Conservation (phyloP, 257 asterid genomes). For the Eucommia ulmoides region DNA sequence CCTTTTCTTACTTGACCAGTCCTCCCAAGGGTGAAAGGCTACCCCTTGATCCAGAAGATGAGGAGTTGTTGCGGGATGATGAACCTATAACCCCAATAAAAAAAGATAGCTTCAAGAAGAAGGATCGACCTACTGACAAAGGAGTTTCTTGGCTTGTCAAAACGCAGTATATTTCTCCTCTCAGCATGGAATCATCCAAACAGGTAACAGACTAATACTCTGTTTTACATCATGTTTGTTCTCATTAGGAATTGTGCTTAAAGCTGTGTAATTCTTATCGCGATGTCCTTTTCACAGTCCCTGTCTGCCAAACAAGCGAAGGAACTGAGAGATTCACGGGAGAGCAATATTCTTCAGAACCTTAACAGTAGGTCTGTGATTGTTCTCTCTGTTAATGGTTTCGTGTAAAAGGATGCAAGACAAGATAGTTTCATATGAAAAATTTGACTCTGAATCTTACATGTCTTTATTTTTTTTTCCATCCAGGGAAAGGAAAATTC, state of each 20-base stretch:
- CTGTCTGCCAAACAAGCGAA: slow-evolving; percentile 83
- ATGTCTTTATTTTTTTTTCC: no score
- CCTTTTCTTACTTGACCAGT: slow-evolving; percentile 31
- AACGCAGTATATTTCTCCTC: slow-evolving; percentile 92
- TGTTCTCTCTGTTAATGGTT: background rate
- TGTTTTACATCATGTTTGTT: slow-evolving; percentile 1
- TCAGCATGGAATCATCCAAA: slow-evolving; percentile 75
- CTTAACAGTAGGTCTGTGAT: slow-evolving; percentile 66
- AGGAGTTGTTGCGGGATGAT: slow-evolving; percentile 86
- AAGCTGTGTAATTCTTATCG: slow-evolving; percentile 6
- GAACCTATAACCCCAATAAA: slow-evolving; percentile 74
- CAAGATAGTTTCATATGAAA: background rate
- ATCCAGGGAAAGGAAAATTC: slow-evolving; percentile 65
- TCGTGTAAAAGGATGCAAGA: background rate
- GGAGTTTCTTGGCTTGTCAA: slow-evolving; percentile 98
- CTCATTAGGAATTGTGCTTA: slow-evolving; percentile 2
- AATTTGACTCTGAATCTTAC: no score
- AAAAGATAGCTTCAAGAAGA: slow-evolving; percentile 78
- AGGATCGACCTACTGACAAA: slow-evolving; percentile 90
- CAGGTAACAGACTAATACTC: slow-evolving; percentile 40
- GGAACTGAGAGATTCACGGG: slow-evolving; percentile 76
- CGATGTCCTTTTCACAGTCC: slow-evolving; percentile 43
- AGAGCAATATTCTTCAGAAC: slow-evolving; percentile 62
- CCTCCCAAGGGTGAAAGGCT: slow-evolving; percentile 69
- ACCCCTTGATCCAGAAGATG: slow-evolving; percentile 81